Percentiles rank a stretch among this genome's conserved stretches.
phyloP scores from a whole-genome alignment of 192 early-diverging fungal species.

The Coemansia sp. region DNA sequence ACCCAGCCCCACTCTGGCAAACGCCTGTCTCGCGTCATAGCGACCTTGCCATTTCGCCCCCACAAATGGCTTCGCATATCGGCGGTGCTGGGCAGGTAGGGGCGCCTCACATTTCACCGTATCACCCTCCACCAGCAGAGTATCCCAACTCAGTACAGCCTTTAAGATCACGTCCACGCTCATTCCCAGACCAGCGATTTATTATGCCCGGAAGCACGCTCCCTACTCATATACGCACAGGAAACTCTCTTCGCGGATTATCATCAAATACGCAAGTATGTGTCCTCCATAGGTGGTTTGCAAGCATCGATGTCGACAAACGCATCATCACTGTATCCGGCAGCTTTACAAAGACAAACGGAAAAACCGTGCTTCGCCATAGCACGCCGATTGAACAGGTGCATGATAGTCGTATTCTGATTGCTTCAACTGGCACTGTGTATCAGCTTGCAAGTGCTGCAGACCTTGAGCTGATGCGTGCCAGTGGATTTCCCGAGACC shows the following conservation, averaged over 20 bases:
- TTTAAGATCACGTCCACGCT: slow-evolving; percentile 16
- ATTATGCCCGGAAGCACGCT: slow-evolving; percentile 37
- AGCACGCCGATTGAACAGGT: slow-evolving; percentile 28
- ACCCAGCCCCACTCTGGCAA: slow-evolving; percentile 16
- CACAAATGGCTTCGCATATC: background rate
- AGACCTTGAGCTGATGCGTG: slow-evolving; percentile 33
- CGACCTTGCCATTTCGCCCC: slow-evolving; percentile 8
- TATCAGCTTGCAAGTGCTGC: slow-evolving; percentile 30
- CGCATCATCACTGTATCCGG: slow-evolving; percentile 29
- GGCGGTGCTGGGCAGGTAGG: background rate
- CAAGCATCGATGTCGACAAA: slow-evolving; percentile 17
- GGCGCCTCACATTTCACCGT: slow-evolving; percentile 3
- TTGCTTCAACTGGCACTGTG: slow-evolving; percentile 21
- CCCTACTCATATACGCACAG: slow-evolving; percentile 25
- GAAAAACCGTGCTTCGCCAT: slow-evolving; percentile 20
- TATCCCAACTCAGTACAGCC: slow-evolving; percentile 45
- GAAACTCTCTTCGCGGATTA: background rate
- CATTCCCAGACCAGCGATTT: slow-evolving; percentile 10
- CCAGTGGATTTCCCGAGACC: slow-evolving; percentile 33
- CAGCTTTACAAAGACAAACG: slow-evolving; percentile 26
- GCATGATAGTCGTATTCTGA: slow-evolving; percentile 14
- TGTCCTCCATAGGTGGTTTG: slow-evolving; percentile 25
- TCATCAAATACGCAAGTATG: slow-evolving; percentile 6
- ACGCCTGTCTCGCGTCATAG: slow-evolving; percentile 11
- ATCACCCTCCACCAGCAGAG: slow-evolving; percentile 21